These are phyloP conservation scores for Trifolium repens DNA, from an alignment of 306 rosid species.

Conservation along the genomic window DNA sequence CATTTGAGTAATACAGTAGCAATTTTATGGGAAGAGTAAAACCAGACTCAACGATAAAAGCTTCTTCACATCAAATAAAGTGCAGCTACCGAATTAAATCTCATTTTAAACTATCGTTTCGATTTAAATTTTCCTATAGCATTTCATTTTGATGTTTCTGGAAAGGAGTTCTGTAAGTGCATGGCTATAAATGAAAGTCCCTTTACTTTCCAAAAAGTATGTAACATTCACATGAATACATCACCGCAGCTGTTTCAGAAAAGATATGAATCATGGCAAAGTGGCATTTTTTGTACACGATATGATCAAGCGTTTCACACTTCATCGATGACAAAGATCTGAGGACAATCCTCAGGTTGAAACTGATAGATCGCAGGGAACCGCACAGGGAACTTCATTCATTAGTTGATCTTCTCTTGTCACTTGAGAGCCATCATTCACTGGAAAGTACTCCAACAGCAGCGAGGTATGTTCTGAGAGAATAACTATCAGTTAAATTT, in stretches of 20 bases:
- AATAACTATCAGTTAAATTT: conserved; percentile 68
- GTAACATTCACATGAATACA: conserved; percentile 39
- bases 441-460: conserved; percentile 45
- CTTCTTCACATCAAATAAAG: neutral
- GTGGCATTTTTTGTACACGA: conserved; percentile 40
- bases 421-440: conserved; percentile 54
- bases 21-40: neutral
- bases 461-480: conserved; percentile 28
- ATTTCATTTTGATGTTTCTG: conserved; percentile 33
- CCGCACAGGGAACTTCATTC: conserved; percentile 45
- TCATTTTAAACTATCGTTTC: conserved; percentile 25
- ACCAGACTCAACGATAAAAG: neutral
- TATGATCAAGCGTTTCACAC: conserved; percentile 38
- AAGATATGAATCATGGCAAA: conserved; percentile 40
- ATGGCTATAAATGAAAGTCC: conserved; percentile 22
- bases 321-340: conserved; percentile 34
- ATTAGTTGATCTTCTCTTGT: conserved; percentile 44
- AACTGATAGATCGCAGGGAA: conserved; percentile 39
- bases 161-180: neutral
- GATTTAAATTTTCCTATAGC: conserved; percentile 15
- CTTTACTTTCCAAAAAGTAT: conserved; percentile 35
- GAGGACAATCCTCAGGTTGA: conserved; percentile 44
- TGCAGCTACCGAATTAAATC: neutral
- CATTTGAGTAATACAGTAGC: neutral
- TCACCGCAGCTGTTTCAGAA: conserved; percentile 34